Percentiles rank a stretch among this genome's conserved stretches.
These are phyloP conservation scores for Anastatica hierochuntica DNA, from an alignment of 345 rosid genomes.

Conservation along the genomic window DNA sequence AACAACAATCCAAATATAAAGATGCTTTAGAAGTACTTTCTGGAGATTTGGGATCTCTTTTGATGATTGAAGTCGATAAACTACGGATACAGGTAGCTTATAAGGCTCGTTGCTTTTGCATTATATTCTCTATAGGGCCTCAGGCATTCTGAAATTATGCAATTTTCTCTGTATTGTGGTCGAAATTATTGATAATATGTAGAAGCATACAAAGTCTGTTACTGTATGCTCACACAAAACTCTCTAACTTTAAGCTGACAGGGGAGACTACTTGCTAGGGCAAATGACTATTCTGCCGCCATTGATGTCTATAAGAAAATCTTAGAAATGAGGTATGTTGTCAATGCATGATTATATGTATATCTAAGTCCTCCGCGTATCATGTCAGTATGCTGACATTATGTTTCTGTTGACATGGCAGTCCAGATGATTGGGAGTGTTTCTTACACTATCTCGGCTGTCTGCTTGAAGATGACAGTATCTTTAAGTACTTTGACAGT, in stretches of 20 bases:
- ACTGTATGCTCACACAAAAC: conserved; percentile 10
- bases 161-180: neutral
- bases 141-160: neutral
- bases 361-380: conserved; percentile 5
- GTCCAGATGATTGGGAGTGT: conserved; percentile 99
- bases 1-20: conserved; percentile 67
- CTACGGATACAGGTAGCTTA: conserved; percentile 77
- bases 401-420: conserved; percentile 36
- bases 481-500: conserved; percentile 39
- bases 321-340: conserved; percentile 65
- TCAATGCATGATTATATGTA: neutral
- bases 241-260: conserved; percentile 88
- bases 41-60: conserved; percentile 78
- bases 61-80: conserved; percentile 84
- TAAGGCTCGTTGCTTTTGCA: conserved; percentile 10
- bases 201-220: neutral
- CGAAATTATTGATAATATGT: neutral
- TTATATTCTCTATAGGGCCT: neutral
- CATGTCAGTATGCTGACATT: conserved; percentile 23
- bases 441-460: conserved; percentile 87
- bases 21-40: conserved; percentile 79
- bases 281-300: conserved; percentile 62
- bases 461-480: conserved; percentile 74
- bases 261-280: conserved; percentile 51
- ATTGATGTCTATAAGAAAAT: conserved; percentile 55